phyloP scores from a whole-genome alignment of 192 early-diverging fungal species.

The Coemansia sp. region DNA sequence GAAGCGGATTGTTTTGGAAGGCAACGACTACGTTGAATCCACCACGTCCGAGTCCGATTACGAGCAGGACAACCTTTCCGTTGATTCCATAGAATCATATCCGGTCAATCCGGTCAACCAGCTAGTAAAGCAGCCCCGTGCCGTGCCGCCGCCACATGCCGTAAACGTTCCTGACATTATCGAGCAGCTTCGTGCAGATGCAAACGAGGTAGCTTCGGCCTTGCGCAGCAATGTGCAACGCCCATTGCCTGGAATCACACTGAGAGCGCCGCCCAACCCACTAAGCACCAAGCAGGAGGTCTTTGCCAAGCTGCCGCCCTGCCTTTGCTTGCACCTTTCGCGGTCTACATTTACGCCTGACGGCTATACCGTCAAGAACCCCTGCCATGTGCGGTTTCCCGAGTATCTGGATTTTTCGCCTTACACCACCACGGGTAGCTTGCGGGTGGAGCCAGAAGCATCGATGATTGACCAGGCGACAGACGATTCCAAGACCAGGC shows the following conservation, averaged over 20 bases:
- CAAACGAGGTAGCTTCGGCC: conserved; percentile 37
- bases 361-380: conserved; percentile 76
- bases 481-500: not conserved
- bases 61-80: conserved; percentile 13
- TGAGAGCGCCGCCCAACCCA: conserved; percentile 46
- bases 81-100: conserved; percentile 7
- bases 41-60: conserved; percentile 23
- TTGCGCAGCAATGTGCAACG: conserved; percentile 52
- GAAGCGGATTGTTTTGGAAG: conserved; percentile 35
- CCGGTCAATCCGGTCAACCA: conserved; percentile 41
- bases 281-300: conserved; percentile 73
- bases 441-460: conserved; percentile 55
- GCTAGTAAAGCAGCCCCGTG: conserved; percentile 20
- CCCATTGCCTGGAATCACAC: conserved; percentile 39
- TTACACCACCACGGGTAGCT: conserved; percentile 63
- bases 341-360: conserved; percentile 73
- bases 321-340: conserved; percentile 81
- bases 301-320: conserved; percentile 72
- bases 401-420: conserved; percentile 73
- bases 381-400: conserved; percentile 74
- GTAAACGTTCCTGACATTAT: conserved; percentile 39
- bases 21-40: not conserved
- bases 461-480: conserved; percentile 50
- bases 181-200: conserved; percentile 23
- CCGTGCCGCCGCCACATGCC: conserved; percentile 34